Evolutionary conservation across 2,329 filamentous ascomycete genomes (phyloP), one percentile per base, ranked within the genome.

Genomic region (Corniculantispora saksenae): DNA sequence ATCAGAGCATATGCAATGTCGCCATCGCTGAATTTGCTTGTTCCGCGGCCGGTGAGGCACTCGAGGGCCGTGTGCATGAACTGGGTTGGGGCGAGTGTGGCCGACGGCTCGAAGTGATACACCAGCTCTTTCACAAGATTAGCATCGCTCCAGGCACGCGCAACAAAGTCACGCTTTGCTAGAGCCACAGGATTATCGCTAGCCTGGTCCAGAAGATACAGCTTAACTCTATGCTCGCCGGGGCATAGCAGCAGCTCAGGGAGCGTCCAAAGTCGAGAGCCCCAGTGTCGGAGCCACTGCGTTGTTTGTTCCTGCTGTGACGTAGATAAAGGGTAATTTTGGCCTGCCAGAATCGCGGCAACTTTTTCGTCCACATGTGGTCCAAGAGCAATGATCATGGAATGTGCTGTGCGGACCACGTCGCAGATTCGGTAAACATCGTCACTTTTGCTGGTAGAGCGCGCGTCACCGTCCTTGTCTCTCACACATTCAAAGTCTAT

Each of bases 1-100:
- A 82, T 83, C 29, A 83, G 69, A 0, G 79, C 80, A 54, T 83
- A 83, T 9, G 77, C 75, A 10, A 79, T 71, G 61, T 83, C 81
- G 1, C 79, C 80, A 0, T 68, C 67, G 13, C 75, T 73, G 61
- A 78, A 77, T 56, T 77, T 69, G 2, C 71, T 71, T 0, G 77
- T 81, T 2, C 75, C 63, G 12, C 80, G 74, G 21, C 72, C 72
- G 12, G 77, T 72, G 9, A 83, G 72, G 66, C 80, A 83, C 27
- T 25, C 47, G 3, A 71, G 66, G 13, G 68, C 69, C 6, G 63
- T 64, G 8, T 66, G 75, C 19, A 81, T 72, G 1, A 83, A 75
- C 67, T 82, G 78, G 3, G 81, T 70, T 10, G 74, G 76, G 38
- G 70, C 77, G 0, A 83, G 71, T 2, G 76, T 75, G 23, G 81